These are phyloP conservation scores for Mortierella sp. DNA, from an alignment of 371 early-diverging fungal species.

Conservation along the genomic window DNA sequence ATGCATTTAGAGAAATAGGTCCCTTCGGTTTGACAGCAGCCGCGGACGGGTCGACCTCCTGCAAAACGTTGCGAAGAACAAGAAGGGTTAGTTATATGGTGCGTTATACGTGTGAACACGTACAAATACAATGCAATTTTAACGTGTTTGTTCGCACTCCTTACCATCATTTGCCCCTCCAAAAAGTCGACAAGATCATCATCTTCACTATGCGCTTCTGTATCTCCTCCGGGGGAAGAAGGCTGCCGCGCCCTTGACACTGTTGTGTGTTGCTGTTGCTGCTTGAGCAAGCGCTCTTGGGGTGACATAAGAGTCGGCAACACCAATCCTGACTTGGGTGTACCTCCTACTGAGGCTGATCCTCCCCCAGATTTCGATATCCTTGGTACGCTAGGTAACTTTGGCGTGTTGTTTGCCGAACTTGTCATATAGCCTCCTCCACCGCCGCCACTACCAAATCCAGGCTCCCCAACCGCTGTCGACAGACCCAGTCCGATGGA, in stretches of 20 bases:
- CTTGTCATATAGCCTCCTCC: not conserved
- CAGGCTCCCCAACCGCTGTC: constrained; percentile 30
- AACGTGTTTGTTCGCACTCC: not conserved
- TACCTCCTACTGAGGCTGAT: constrained; percentile 33
- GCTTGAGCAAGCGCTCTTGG: constrained; percentile 37
- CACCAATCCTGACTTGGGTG: constrained; percentile 35
- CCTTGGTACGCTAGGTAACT: constrained; percentile 13
- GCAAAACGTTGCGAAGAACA: not conserved
- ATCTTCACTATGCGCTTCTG: constrained; percentile 34
- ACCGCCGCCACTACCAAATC: constrained; percentile 9
- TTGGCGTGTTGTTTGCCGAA: constrained; percentile 29
- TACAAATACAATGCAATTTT: no score
- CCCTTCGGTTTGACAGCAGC: constrained; percentile 21
- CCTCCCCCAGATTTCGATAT: constrained; percentile 26
- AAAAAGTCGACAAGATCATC: constrained; percentile 52
- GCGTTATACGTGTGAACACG: not conserved
- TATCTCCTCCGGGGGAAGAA: constrained; percentile 20
- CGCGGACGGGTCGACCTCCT: constrained; percentile 17
- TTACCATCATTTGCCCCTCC: constrained; percentile 44
- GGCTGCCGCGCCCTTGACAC: constrained; percentile 11
- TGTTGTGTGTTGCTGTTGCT: constrained; percentile 31
- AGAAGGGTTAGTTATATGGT: not conserved
- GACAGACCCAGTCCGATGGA: constrained; percentile 52
- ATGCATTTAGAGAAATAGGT: constrained; percentile 55
- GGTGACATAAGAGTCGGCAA: constrained; percentile 36